Percentiles rank a stretch among this genome's conserved stretches.
These are phyloP conservation scores for Ceratobasidium theobromae DNA, from an alignment of 1,284 basidiomycete genomes.

Conservation along the genomic window DNA sequence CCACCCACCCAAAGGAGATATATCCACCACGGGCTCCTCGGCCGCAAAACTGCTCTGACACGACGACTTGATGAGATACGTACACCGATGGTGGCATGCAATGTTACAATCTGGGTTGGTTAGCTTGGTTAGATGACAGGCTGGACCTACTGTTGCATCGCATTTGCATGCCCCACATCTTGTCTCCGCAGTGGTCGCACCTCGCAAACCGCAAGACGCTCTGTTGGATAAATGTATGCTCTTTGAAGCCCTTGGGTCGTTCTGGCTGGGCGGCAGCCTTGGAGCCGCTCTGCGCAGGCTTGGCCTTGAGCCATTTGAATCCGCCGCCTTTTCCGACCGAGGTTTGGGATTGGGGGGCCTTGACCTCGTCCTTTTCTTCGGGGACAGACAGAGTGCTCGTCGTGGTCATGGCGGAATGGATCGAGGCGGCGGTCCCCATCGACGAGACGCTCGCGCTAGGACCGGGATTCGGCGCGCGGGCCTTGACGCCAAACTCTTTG, in stretches of 20 bases:
- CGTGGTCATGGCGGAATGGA: neutral
- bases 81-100: constrained; percentile 73
- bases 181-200: constrained; percentile 95
- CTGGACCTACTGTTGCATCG: constrained; percentile 76
- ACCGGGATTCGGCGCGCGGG: neutral
- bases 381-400: neutral
- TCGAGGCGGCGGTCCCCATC: constrained; percentile 21
- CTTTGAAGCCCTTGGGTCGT: constrained; percentile 41
- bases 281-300: constrained; percentile 32
- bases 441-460: constrained; percentile 28
- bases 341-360: neutral
- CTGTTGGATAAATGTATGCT: constrained; percentile 89
- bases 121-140: neutral
- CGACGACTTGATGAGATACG: constrained; percentile 56
- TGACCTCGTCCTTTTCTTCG: constrained; percentile 25
- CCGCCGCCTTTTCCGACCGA: no score
- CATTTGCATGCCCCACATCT: constrained; percentile 96
- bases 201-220: constrained; percentile 86
- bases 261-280: constrained; percentile 33
- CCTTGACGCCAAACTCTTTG: constrained; percentile 28
- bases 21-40: constrained; percentile 45
- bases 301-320: constrained; percentile 35
- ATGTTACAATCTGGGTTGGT: constrained; percentile 60
- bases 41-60: constrained; percentile 54
- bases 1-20: constrained; percentile 57